Evolutionary conservation across 2,329 filamentous ascomycete genomes (phyloP).

Genomic region (Penicillium palitans): DNA sequence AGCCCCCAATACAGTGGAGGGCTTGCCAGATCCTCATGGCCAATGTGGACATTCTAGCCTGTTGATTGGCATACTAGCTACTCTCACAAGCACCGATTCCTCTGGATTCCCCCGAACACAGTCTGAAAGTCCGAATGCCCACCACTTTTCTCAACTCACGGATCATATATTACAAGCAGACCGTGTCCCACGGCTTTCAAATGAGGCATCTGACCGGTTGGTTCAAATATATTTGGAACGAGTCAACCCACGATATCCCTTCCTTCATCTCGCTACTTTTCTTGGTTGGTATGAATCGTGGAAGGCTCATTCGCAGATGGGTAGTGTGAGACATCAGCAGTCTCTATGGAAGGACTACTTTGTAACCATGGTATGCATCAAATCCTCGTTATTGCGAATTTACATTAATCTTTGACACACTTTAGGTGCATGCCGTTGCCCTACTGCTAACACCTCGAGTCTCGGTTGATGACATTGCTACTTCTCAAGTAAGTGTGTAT

Average conservation of each 20-base stretch:
- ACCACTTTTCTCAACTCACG: background rate
- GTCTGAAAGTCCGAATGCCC: background rate
- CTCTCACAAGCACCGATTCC: constrained; percentile 1
- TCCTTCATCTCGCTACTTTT: constrained; percentile 15
- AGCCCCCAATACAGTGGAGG: background rate
- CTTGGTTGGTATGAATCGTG: constrained; percentile 16
- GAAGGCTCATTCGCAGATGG: constrained; percentile 4
- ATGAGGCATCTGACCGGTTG: constrained; percentile 3
- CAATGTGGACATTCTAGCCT: constrained; percentile 12
- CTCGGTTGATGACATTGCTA: constrained; percentile 11
- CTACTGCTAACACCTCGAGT: constrained; percentile 17
- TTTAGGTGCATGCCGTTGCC: constrained; percentile 17
- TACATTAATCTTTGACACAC: background rate
- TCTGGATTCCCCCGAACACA: background rate
- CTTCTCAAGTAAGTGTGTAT: constrained; percentile 10
- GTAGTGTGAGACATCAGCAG: background rate
- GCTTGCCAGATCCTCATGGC: background rate
- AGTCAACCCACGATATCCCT: constrained; percentile 22
- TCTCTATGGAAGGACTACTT: constrained; percentile 19
- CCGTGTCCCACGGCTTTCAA: constrained; percentile 3
- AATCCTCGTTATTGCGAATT: background rate
- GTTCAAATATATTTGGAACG: constrained; percentile 16
- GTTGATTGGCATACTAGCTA: constrained; percentile 13
- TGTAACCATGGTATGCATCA: constrained; percentile 13
- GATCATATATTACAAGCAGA: background rate